Evolutionary conservation across 2,329 filamentous ascomycete species (phyloP).

Genomic region (Colletotrichum melonis): DNA sequence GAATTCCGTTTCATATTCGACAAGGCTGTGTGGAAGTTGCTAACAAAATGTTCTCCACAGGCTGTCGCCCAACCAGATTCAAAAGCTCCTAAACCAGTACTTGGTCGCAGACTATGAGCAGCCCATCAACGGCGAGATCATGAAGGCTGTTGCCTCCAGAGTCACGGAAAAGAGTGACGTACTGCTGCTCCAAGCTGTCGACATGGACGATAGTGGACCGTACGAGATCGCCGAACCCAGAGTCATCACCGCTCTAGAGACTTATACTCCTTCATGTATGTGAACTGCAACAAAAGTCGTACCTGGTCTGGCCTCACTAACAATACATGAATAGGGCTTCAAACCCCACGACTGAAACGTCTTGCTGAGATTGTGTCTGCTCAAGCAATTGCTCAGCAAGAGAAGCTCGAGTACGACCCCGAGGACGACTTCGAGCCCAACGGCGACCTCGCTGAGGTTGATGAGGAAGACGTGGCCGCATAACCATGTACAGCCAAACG

Average conservation of each 20-base stretch:
- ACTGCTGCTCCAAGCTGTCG: conserved; percentile 89
- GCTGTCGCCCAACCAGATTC: conserved; percentile 98
- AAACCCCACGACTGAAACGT: conserved; percentile 94
- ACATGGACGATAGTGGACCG: conserved; percentile 98
- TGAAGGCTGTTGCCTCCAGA: conserved; percentile 97
- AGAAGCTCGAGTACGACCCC: conserved; percentile 75
- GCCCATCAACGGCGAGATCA: conserved; percentile 99
- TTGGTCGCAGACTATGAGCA: conserved; percentile 99
- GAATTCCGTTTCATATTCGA: too few species aligned
- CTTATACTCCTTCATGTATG: conserved; percentile 97
- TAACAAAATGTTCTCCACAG: conserved; percentile 53
- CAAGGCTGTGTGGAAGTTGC: neutral
- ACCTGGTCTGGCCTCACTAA: conserved; percentile 44
- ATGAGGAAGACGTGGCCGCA: conserved; percentile 53
- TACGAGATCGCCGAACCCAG: conserved; percentile 98
- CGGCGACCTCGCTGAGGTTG: conserved; percentile 62
- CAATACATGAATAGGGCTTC: conserved; percentile 73
- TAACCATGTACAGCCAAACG: neutral
- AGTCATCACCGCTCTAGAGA: conserved; percentile 95
- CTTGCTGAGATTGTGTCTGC: conserved; percentile 98
- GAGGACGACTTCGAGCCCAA: conserved; percentile 60
- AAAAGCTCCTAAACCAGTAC: conserved; percentile 98
- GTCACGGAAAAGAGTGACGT: conserved; percentile 99
- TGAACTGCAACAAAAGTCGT: neutral
- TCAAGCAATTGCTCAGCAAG: conserved; percentile 95